Conservation (phyloP, 176 grass and related monocot genomes). For the Saccharum officinarum region DNA sequence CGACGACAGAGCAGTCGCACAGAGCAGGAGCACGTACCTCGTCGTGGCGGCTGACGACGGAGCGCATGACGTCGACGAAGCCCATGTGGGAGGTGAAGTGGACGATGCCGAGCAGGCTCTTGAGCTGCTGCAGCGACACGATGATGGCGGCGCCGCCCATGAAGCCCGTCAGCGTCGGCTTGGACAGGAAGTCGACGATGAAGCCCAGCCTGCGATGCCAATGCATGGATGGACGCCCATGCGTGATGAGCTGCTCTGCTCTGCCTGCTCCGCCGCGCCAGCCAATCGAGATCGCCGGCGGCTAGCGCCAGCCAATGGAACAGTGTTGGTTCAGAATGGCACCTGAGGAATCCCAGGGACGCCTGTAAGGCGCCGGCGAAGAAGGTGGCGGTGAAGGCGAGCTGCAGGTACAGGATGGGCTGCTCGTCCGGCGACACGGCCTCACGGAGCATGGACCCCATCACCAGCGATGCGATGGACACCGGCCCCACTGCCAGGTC, state of each 20-base stretch:
- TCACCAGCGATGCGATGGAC: constrained; percentile 96
- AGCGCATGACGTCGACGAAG: constrained; percentile 80
- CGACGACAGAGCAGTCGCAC: neutral
- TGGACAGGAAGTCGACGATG: constrained; percentile 96
- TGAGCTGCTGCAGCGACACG: constrained; percentile 97
- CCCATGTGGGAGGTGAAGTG: constrained; percentile 94
- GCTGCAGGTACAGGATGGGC: constrained; percentile 82
- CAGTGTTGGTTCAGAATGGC: neutral
- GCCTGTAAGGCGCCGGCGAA: constrained; percentile 97
- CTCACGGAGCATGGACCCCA: constrained; percentile 95
- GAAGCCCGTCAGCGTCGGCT: constrained; percentile 81
- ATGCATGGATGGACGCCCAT: no score
- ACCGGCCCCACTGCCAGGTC: constrained; percentile 95
- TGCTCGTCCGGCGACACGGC: constrained; percentile 78
- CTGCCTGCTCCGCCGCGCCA: no score
- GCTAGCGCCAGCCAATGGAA: neutral
- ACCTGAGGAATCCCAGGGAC: constrained; percentile 83
- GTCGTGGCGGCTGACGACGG: constrained; percentile 59
- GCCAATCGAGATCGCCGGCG: neutral
- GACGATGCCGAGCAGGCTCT: constrained; percentile 84
- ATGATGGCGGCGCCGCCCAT: constrained; percentile 97
- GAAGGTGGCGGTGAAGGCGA: constrained; percentile 96
- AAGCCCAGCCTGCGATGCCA: constrained; percentile 58
- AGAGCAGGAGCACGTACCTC: constrained; percentile 41
- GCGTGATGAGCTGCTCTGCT: no score